Percentiles rank a stretch among this genome's conserved stretches.
Conservation (phyloP, 768 basidiomycete species). For the Amanita fuliginea region DNA sequence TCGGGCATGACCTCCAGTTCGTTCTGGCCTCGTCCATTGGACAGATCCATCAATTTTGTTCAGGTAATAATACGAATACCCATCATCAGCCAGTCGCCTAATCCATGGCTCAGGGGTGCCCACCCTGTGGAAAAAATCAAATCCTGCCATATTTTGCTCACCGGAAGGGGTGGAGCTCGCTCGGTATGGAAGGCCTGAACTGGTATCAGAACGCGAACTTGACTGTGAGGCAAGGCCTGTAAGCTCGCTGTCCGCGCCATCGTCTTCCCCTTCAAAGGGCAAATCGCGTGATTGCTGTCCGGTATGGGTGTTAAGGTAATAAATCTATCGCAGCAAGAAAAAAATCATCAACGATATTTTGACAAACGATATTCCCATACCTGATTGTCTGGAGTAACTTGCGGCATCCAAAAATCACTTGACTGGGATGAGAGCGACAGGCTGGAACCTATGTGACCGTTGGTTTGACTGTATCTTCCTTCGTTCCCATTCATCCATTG, state of each 20-base stretch:
- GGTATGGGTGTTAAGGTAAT: conserved; percentile 87
- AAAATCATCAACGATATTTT: neutral
- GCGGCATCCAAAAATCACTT: conserved; percentile 88
- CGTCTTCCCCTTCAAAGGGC: conserved; percentile 63
- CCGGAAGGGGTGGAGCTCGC: conserved; percentile 26
- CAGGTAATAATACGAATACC: conserved; percentile 67
- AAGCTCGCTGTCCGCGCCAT: conserved; percentile 51
- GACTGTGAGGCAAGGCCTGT: conserved; percentile 48
- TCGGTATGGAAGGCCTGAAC: conserved; percentile 38
- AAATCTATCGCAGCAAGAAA: conserved; percentile 48
- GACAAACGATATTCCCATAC: conserved; percentile 30
- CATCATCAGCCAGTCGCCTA: conserved; percentile 71
- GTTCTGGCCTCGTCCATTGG: conserved; percentile 60
- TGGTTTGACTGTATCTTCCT: conserved; percentile 16
- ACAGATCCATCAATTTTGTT: conserved; percentile 61
- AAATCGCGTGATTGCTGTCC: conserved; percentile 76
- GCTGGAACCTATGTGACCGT: neutral
- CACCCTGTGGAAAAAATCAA: conserved; percentile 47
- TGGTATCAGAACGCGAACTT: conserved; percentile 43
- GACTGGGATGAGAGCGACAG: conserved; percentile 27
- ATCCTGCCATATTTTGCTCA: conserved; percentile 35
- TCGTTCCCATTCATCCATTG: conserved; percentile 13
- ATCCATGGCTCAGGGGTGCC: conserved; percentile 78
- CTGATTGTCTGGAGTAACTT: conserved; percentile 73
- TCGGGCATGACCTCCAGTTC: neutral